These are phyloP conservation scores for Leishmania amazonensis DNA, from an alignment of 208 protist species.

Conservation along the genomic window DNA sequence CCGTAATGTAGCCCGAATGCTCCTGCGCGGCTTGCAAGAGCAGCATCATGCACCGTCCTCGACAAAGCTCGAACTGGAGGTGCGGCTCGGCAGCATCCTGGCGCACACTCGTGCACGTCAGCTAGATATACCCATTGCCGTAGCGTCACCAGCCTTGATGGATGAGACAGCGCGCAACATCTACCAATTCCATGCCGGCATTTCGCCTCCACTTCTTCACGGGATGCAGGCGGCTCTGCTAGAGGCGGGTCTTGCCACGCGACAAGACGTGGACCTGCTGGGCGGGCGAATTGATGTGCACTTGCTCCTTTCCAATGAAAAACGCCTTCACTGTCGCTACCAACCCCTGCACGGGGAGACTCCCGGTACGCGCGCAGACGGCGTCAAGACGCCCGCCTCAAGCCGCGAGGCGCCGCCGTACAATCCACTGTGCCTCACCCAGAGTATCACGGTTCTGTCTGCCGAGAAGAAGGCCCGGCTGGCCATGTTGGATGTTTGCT, in stretches of 20 bases:
- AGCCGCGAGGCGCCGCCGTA: not conserved
- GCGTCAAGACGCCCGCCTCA: not conserved
- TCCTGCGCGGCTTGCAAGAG: conserved; percentile 44
- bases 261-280: not conserved
- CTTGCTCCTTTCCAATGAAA: conserved; percentile 6
- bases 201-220: not conserved
- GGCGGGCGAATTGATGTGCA: not conserved
- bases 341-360: not conserved
- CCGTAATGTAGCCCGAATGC: conserved; percentile 30
- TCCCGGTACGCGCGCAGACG: not conserved
- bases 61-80: conserved; percentile 56
- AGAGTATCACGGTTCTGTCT: not conserved
- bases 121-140: conserved; percentile 35
- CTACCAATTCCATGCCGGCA: conserved; percentile 27
- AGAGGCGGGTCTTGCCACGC: conserved; percentile 2
- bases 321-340: conserved; percentile 11
- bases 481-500: conserved; percentile 28
- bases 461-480: conserved; percentile 4
- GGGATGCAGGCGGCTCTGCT: conserved; percentile 22
- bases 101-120: conserved; percentile 23
- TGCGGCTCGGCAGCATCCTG: conserved; percentile 51
- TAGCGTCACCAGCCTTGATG: conserved; percentile 42
- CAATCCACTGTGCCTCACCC: conserved; percentile 13
- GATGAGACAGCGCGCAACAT: conserved; percentile 12
- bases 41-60: conserved; percentile 33